Conservation (phyloP, 768 basidiomycete genomes). For the Boletus tylopilopsis region DNA sequence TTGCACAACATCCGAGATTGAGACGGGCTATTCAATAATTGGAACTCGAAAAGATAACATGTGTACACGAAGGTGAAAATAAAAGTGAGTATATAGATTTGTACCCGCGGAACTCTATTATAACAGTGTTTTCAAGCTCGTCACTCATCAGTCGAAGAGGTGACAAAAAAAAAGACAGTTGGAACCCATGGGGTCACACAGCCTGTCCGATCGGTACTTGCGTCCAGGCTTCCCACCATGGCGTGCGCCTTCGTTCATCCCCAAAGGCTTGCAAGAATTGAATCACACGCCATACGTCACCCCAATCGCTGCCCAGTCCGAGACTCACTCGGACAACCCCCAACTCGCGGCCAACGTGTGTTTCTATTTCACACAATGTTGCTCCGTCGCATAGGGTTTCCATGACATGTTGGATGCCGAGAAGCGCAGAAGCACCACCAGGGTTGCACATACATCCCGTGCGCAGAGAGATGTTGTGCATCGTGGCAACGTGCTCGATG, state of each 20-base stretch:
- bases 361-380: conserved; percentile 60
- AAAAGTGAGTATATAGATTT: too few relatives aligned
- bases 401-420: conserved; percentile 68
- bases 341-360: conserved; percentile 57
- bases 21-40: too few relatives aligned
- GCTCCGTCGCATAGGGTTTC: conserved; percentile 52
- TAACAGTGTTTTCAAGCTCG: too few relatives aligned
- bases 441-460: conserved; percentile 90
- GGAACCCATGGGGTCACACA: conserved; percentile 18
- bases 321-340: conserved; percentile 77
- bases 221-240: conserved; percentile 41
- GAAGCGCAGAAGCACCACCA: conserved; percentile 70
- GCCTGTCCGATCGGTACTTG: conserved; percentile 33
- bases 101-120: too few relatives aligned
- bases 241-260: conserved; percentile 32
- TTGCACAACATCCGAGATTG: too few relatives aligned
- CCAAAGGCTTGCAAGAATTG: conserved; percentile 47
- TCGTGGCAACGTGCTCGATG: conserved; percentile 65
- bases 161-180: background rate
- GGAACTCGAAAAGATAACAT: too few relatives aligned
- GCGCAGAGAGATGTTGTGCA: conserved; percentile 65
- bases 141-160: background rate
- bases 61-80: too few relatives aligned
- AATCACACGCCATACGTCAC: conserved; percentile 62
- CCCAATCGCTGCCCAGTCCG: conserved; percentile 75